phyloP scores from a whole-genome alignment of 768 basidiomycete genomes.

The Suillus subaureus region DNA sequence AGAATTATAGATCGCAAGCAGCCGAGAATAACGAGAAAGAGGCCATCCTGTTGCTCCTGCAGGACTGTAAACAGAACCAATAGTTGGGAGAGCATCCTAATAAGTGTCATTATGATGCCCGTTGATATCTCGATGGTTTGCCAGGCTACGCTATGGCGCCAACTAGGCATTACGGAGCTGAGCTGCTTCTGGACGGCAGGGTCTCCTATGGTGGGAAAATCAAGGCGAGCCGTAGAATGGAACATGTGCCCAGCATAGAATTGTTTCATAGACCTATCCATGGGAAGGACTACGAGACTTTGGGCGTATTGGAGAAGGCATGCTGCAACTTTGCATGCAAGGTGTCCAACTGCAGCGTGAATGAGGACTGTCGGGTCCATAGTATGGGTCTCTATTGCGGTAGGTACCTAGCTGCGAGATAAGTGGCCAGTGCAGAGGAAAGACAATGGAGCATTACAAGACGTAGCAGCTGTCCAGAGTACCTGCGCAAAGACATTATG shows the following conservation, averaged over 20 bases:
- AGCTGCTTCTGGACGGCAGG: conserved; percentile 66
- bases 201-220: conserved; percentile 76
- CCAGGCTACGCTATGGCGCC: conserved; percentile 56
- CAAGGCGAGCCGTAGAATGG: conserved; percentile 65
- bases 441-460: conserved; percentile 47
- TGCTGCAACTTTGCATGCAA: conserved; percentile 49
- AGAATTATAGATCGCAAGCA: conserved; percentile 53
- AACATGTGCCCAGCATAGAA: conserved; percentile 68
- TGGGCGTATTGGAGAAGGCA: conserved; percentile 47
- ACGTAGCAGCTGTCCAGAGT: conserved; percentile 65
- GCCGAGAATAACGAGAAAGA: conserved; percentile 56
- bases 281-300: conserved; percentile 45
- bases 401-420: conserved; percentile 51
- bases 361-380: conserved; percentile 60
- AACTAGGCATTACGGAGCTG: conserved; percentile 51
- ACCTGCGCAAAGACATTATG: conserved; percentile 40
- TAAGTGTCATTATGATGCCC: conserved; percentile 42
- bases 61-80: conserved; percentile 62
- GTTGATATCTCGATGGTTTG: conserved; percentile 51
- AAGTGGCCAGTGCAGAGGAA: conserved; percentile 13
- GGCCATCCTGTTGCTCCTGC: conserved; percentile 62
- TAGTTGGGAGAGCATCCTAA: conserved; percentile 60
- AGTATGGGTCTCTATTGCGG: conserved; percentile 60
- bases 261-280: conserved; percentile 59
- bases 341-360: conserved; percentile 53